These are phyloP conservation scores for Penicillium griseofulvum DNA, from an alignment of 2,329 filamentous ascomycete genomes.

Conservation along the genomic window DNA sequence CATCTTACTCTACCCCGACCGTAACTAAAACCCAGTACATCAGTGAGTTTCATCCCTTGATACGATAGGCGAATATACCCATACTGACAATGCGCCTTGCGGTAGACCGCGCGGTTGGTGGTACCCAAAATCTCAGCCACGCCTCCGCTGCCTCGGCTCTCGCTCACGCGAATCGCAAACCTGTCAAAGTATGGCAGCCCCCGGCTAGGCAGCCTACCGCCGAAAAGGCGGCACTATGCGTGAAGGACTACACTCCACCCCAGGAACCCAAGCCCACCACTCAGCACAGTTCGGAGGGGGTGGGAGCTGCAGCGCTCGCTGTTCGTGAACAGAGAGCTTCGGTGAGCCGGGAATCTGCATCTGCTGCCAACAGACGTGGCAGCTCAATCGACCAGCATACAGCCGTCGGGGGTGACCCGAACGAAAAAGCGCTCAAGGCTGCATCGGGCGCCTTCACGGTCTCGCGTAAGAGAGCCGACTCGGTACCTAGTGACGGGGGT, in stretches of 20 bases:
- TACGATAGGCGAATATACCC: background rate
- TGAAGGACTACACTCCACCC: conserved; percentile 56
- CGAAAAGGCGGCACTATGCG: conserved; percentile 57
- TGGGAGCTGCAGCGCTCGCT: conserved; percentile 72
- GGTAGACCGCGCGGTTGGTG: conserved; percentile 40
- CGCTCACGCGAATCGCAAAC: conserved; percentile 66
- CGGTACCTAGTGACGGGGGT: conserved; percentile 52
- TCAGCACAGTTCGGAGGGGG: conserved; percentile 62
- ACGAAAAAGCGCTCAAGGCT: conserved; percentile 67
- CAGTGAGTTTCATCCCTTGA: conserved; percentile 20
- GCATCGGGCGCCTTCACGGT: conserved; percentile 73
- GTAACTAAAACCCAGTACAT: conserved; percentile 15
- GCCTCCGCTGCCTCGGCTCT: conserved; percentile 71
- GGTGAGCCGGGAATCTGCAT: conserved; percentile 9
- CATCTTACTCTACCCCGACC: conserved; percentile 25
- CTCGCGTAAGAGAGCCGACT: conserved; percentile 62
- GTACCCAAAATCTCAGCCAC: conserved; percentile 58
- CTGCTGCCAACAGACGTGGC: conserved; percentile 17
- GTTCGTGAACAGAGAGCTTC: conserved; percentile 27
- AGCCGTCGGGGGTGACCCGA: conserved; percentile 53
- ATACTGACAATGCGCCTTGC: conserved; percentile 5
- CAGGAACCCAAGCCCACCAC: conserved; percentile 37
- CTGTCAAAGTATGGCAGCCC: conserved; percentile 62
- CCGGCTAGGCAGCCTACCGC: conserved; percentile 61
- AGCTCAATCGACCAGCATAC: conserved; percentile 4